Evolutionary conservation across 2,329 filamentous ascomycete genomes (phyloP).

Genomic region (Fusarium metavorans): DNA sequence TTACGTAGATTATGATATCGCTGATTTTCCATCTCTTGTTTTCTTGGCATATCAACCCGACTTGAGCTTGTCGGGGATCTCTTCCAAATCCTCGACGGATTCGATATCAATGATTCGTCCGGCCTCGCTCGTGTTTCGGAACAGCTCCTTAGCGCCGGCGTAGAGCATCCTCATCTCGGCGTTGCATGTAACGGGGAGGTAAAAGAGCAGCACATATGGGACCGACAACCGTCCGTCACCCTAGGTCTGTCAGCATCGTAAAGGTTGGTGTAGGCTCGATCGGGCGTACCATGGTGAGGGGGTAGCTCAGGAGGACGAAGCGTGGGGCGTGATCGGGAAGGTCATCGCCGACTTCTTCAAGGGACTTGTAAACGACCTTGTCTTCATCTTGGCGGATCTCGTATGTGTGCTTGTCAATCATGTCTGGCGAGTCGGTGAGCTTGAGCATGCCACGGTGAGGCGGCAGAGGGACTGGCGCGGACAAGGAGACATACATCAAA

Average conservation of each 20-base stretch:
- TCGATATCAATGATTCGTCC: slow-evolving; percentile 88
- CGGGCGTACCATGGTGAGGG: slow-evolving; percentile 79
- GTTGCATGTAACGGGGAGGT: slow-evolving; percentile 92
- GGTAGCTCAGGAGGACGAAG: slow-evolving; percentile 91
- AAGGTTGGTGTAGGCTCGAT: not conserved
- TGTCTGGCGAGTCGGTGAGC: slow-evolving; percentile 65
- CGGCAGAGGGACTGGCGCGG: not conserved
- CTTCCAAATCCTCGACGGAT: slow-evolving; percentile 81
- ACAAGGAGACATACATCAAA: slow-evolving; percentile 73
- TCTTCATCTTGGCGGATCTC: slow-evolving; percentile 89
- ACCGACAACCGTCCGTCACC: slow-evolving; percentile 86
- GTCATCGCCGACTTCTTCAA: slow-evolving; percentile 86
- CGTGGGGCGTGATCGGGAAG: slow-evolving; percentile 92
- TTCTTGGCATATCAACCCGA: slow-evolving; percentile 14
- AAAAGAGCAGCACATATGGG: slow-evolving; percentile 95
- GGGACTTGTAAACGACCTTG: slow-evolving; percentile 80
- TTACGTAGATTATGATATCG: slow-evolving; percentile 38
- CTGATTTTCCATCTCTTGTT: slow-evolving; percentile 45
- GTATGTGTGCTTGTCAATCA: slow-evolving; percentile 90
- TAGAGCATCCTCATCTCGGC: slow-evolving; percentile 91
- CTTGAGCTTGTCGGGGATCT: slow-evolving; percentile 76
- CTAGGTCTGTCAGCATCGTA: slow-evolving; percentile 57
- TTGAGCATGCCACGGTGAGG: not conserved
- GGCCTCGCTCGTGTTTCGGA: slow-evolving; percentile 94
- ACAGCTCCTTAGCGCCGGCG: slow-evolving; percentile 93